Evolutionary conservation across 257 asterid species (phyloP).

Genomic region (Penstemon eatonii): DNA sequence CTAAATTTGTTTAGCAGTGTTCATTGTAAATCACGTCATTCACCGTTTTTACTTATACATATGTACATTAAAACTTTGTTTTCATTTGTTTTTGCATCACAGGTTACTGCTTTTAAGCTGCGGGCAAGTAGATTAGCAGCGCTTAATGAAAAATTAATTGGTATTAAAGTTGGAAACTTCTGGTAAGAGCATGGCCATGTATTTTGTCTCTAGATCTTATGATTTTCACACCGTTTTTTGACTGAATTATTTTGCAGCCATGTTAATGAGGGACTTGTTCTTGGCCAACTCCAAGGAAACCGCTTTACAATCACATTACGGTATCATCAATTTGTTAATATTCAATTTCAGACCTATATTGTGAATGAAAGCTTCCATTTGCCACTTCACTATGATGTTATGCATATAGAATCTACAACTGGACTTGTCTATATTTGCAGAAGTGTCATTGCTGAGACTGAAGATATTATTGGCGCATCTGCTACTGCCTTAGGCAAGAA

Average conservation of each 20-base stretch:
- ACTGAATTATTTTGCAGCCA: slow-evolving; percentile 51
- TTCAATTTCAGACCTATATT: slow-evolving; percentile 1
- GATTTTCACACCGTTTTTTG: slow-evolving; percentile 16
- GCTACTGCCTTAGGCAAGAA: slow-evolving; percentile 66
- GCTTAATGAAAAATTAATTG: slow-evolving; percentile 75
- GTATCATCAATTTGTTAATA: slow-evolving; percentile 33
- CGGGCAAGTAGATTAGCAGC: slow-evolving; percentile 75
- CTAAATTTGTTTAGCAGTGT: background rate
- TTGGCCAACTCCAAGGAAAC: slow-evolving; percentile 94
- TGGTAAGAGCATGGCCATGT: slow-evolving; percentile 55
- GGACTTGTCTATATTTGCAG: slow-evolving; percentile 44
- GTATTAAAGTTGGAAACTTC: slow-evolving; percentile 91
- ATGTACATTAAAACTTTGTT: background rate
- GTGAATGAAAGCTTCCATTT: background rate
- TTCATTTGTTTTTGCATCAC: slow-evolving; percentile 28
- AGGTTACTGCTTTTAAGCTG: slow-evolving; percentile 96
- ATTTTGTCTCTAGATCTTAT: slow-evolving; percentile 29
- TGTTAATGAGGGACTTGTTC: slow-evolving; percentile 84
- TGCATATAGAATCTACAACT: slow-evolving; percentile 23
- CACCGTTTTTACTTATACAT: slow-evolving; percentile 1
- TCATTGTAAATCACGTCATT: slow-evolving; percentile 1
- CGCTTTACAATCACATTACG: slow-evolving; percentile 83
- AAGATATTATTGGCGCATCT: slow-evolving; percentile 70
- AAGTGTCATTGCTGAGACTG: slow-evolving; percentile 72
- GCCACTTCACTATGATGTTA: background rate